A percentile compares a stretch with the other conserved stretches of the same genome.
Conservation (phyloP, 345 rosid species). For the Eucalyptus erythrocorys region DNA sequence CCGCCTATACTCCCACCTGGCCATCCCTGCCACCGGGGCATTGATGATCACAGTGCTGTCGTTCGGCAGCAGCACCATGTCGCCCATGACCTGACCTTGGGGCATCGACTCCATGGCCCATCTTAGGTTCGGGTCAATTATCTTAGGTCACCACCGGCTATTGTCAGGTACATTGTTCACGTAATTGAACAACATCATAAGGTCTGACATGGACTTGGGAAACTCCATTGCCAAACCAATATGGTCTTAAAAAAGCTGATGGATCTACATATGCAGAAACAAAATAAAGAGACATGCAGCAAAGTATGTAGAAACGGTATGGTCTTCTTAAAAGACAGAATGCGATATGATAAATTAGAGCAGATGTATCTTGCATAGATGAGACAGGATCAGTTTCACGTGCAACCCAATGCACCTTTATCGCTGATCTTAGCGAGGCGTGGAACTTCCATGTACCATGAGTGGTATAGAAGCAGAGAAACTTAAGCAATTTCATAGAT, state of each 20-base stretch:
- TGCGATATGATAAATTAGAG: background rate
- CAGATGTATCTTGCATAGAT: background rate
- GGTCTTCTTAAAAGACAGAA: background rate
- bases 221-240: background rate
- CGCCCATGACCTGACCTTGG: conserved; percentile 44
- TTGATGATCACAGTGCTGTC: conserved; percentile 42
- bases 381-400: background rate
- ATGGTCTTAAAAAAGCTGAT: background rate
- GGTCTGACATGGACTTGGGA: conserved; percentile 22
- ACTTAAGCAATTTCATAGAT: background rate
- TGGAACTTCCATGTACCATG: background rate
- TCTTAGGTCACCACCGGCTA: conserved; percentile 30
- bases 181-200: conserved; percentile 25
- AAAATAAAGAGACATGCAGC: background rate
- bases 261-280: background rate
- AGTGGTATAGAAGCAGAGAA: background rate
- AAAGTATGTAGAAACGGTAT: no score
- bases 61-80: conserved; percentile 48
- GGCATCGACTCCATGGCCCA: conserved; percentile 58
- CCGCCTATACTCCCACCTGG: conserved; percentile 36
- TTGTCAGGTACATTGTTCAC: conserved; percentile 15
- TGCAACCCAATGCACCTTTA: background rate
- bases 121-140: conserved; percentile 16
- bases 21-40: conserved; percentile 30
- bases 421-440: background rate